These are phyloP conservation scores for Leptosphaerulina australis DNA, from an alignment of 2,329 filamentous ascomycete genomes.

Conservation along the genomic window DNA sequence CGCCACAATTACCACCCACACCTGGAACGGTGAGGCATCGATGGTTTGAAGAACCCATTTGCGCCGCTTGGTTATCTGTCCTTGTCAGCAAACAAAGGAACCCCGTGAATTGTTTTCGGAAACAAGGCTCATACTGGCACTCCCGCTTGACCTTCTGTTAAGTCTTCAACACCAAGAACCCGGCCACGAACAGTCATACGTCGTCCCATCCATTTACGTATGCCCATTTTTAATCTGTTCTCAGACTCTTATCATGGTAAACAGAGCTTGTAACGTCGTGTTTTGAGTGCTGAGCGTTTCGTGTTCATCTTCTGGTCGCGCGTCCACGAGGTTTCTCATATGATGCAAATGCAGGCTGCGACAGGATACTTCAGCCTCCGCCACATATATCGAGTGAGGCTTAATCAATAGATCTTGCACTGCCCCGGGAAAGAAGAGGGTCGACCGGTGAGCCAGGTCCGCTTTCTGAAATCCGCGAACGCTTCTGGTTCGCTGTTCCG, in stretches of 20 bases:
- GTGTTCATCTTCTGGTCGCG: not conserved
- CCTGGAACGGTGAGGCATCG: slow-evolving; percentile 42
- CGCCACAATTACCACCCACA: slow-evolving; percentile 49
- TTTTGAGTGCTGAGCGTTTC: not conserved
- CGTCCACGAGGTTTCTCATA: not conserved
- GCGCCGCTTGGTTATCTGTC: slow-evolving; percentile 35
- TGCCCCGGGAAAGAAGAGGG: slow-evolving; percentile 6
- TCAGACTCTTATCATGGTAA: too few relatives aligned
- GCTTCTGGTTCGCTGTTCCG: not conserved
- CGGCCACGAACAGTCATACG: slow-evolving; percentile 34
- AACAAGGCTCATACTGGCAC: slow-evolving; percentile 30
- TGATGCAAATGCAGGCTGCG: not conserved
- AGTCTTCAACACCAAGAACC: slow-evolving; percentile 38
- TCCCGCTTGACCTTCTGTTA: slow-evolving; percentile 41
- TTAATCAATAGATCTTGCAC: slow-evolving; percentile 6
- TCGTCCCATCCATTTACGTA: slow-evolving; percentile 40
- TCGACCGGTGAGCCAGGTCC: slow-evolving; percentile 24
- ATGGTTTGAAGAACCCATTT: slow-evolving; percentile 45
- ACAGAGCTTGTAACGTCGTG: too few relatives aligned
- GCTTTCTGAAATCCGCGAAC: not conserved
- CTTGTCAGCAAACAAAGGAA: slow-evolving; percentile 3
- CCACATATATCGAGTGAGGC: slow-evolving; percentile 1
- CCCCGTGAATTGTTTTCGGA: too few relatives aligned
- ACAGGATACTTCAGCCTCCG: slow-evolving; percentile 29
- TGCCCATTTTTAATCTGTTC: slow-evolving; percentile 29